A percentile compares a stretch with the other conserved stretches of the same genome.
Conservation (phyloP, 768 basidiomycete species). For the Amanita jacksonii region DNA sequence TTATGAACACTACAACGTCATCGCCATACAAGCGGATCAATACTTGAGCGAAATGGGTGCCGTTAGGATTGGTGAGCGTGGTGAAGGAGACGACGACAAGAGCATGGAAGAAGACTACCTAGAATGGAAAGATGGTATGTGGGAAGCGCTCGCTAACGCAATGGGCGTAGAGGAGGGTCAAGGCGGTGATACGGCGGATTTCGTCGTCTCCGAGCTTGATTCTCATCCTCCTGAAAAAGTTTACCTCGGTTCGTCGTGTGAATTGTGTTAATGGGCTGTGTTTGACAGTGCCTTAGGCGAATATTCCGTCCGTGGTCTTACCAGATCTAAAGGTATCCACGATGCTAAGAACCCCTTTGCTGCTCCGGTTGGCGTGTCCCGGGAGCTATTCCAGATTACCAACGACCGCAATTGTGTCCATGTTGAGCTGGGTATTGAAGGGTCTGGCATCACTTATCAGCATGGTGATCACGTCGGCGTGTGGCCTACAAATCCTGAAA, state of each 20-base stretch:
- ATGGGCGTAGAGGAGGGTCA: constrained; percentile 94
- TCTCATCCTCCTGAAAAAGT: constrained; percentile 79
- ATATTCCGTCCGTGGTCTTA: constrained; percentile 89
- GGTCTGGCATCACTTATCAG: constrained; percentile 96
- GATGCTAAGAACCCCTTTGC: constrained; percentile 97
- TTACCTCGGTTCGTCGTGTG: constrained; percentile 61
- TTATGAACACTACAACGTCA: constrained; percentile 94
- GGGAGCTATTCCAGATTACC: constrained; percentile 74
- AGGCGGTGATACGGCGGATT: constrained; percentile 91
- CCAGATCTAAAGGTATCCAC: constrained; percentile 90
- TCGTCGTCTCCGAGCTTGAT: constrained; percentile 77
- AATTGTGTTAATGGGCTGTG: constrained; percentile 25
- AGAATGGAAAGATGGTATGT: constrained; percentile 98
- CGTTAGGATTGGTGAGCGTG: constrained; percentile 74
- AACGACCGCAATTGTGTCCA: constrained; percentile 88
- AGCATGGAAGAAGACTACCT: constrained; percentile 99
- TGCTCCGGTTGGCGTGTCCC: constrained; percentile 65
- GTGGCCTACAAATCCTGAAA: constrained; percentile 92
- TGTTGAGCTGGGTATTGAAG: constrained; percentile 88
- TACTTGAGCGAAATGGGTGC: constrained; percentile 74
- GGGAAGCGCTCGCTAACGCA: constrained; percentile 75
- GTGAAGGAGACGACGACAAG: constrained; percentile 98
- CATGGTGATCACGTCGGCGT: constrained; percentile 97
- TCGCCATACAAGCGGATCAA: constrained; percentile 71
- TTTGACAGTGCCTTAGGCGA: constrained; percentile 50